Base-by-base conservation (phyloP, 1,284 basidiomycete species). In the Cronartium ribicola region DNA sequence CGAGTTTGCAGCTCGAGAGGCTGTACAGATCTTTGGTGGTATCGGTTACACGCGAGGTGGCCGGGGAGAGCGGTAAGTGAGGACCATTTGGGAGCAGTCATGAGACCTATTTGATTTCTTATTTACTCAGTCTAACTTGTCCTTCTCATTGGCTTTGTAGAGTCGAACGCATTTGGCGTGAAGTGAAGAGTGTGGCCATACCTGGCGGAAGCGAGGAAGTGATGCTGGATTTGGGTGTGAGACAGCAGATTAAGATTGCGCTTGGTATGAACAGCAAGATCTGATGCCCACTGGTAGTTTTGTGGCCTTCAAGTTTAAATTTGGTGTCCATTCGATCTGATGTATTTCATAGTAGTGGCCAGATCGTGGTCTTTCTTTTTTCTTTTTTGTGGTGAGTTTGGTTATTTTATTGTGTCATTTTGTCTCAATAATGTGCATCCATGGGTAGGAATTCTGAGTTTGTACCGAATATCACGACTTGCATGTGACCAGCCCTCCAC, bases 1-100 rank as follows among this genome's bases (percentile, higher is more conserved):
- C 61, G 78, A 79, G 39, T 46, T 76, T 39, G 75, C 76, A 10
- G 77, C 77, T 5, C 36, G 70, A 39, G 70, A 73, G 51, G 70
- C 70, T 41, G 70, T 73, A 5, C 70, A 73, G 41, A 73, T 73
- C 43, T 44, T 73, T 62, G 70, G 70, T n/a, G 70, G 70, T 10
- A 39, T 78, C 20, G 70, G 70, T 11, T 73, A 73, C 40, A 73
- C 70, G 11, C 37, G 70, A 22, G 70, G 70, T 36, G 70, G 70
- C 5, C n/a, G 40, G 20, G 70, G 70, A 17, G 70, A 66, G 61
- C 59, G 63, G 70, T 66, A 13, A 13, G 70, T 46, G n/a, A 5
- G 36, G 51, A 57, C 7, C 20, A 57, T 4, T n/a, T 57, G 29
- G 29, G 29, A 29, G 29, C 29, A 29, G 29, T 29, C 29, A 29